phyloP scores from a whole-genome alignment of 805 yeast genomes.

The Kuraishia piskuri region DNA sequence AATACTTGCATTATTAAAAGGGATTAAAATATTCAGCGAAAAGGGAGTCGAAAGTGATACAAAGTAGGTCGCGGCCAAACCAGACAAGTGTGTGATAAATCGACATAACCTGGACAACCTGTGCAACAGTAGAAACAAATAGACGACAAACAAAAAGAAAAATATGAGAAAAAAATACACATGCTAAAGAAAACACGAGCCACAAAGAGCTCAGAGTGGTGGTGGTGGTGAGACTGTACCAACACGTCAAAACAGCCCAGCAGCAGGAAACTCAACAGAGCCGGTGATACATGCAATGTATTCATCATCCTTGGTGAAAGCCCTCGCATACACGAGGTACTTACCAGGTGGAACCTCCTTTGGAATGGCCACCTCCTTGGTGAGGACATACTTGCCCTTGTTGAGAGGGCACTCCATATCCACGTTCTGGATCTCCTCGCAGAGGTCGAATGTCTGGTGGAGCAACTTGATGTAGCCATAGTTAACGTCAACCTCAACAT shows the following conservation, averaged over 20 bases:
- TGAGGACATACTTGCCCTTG: constrained; percentile 57
- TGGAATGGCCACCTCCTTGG: constrained; percentile 77
- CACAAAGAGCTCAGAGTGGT: background rate
- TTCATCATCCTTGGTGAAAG: constrained; percentile 77
- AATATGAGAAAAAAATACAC: background rate
- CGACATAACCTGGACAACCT: background rate
- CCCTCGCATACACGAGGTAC: constrained; percentile 81
- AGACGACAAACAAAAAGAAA: background rate
- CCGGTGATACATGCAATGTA: constrained; percentile 81
- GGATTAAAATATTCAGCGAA: background rate
- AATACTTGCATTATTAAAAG: background rate
- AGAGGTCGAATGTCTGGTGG: constrained; percentile 86
- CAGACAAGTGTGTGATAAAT: background rate
- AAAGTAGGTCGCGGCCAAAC: background rate
- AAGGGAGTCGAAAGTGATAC: background rate
- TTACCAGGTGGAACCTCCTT: constrained; percentile 92
- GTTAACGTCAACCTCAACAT: constrained; percentile 88
- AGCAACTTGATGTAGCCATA: constrained; percentile 86
- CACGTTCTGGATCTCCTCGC: constrained; percentile 79
- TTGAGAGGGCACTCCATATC: constrained; percentile 79
- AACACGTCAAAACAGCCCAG: background rate
- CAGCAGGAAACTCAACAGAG: constrained; percentile 44
- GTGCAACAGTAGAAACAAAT: background rate
- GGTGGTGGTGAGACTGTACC: too few relatives aligned
- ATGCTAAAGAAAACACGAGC: background rate